phyloP scores from a whole-genome alignment of 805 yeast species.

The Saccharomycopsis sp. region DNA sequence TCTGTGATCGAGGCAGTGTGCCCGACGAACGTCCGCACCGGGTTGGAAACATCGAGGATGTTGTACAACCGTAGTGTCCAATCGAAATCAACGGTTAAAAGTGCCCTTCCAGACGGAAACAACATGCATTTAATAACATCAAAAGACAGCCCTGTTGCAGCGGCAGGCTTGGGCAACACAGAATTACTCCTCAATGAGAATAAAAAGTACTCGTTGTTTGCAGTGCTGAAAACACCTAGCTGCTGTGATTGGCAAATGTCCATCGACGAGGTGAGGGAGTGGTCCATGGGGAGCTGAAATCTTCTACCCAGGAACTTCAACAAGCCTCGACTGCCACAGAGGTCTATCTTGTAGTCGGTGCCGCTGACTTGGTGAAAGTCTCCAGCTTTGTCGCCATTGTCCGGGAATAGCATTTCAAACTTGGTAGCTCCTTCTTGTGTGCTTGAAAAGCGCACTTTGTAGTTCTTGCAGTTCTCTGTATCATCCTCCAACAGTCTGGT shows the following conservation, averaged over 20 bases:
- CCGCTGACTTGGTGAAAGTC: neutral
- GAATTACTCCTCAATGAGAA: constrained; percentile 1
- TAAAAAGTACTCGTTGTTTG: constrained; percentile 3
- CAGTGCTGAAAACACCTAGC: constrained; percentile 1
- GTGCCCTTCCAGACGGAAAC: constrained; percentile 60
- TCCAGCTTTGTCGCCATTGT: neutral
- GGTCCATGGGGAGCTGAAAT: too few relatives aligned
- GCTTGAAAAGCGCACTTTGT: neutral
- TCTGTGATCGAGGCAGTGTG: constrained; percentile 44
- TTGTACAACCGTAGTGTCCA: constrained; percentile 56
- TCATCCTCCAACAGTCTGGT: neutral
- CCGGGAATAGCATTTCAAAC: neutral
- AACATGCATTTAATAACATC: constrained; percentile 37
- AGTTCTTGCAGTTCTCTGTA: neutral
- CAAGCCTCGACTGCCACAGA: too few relatives aligned
- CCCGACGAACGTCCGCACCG: constrained; percentile 42
- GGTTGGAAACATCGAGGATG: constrained; percentile 32
- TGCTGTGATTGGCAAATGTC: constrained; percentile 1
- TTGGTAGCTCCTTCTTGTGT: neutral
- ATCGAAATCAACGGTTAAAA: constrained; percentile 53
- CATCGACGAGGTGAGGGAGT: neutral
- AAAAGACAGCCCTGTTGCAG: constrained; percentile 16
- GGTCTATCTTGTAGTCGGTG: neutral
- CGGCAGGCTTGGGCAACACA: neutral
- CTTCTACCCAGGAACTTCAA: too few relatives aligned